These are phyloP conservation scores for Erucastrum elatum DNA, from an alignment of 345 rosid species.

Conservation along the genomic window DNA sequence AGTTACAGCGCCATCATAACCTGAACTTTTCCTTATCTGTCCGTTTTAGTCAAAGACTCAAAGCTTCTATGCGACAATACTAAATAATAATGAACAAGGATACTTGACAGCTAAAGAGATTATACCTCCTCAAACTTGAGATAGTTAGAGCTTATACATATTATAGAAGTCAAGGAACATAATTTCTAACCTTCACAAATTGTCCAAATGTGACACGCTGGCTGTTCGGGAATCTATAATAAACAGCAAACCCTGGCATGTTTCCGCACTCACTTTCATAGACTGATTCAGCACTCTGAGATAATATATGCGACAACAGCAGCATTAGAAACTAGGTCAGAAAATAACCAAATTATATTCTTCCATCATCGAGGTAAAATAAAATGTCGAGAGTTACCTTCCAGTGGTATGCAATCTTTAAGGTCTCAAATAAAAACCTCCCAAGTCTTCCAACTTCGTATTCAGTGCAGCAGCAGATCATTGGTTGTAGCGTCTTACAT, in stretches of 20 bases:
- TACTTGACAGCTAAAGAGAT: background rate
- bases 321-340: conserved; percentile 22
- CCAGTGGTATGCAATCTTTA: conserved; percentile 96
- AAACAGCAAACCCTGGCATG: conserved; percentile 99
- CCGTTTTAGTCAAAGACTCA: background rate
- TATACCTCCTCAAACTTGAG: conserved; percentile 5
- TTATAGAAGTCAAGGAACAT: conserved; percentile 1
- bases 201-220: conserved; percentile 98
- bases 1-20: background rate
- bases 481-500: conserved; percentile 96
- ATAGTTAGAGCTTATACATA: conserved; percentile 1
- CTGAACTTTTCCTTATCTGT: background rate
- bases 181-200: conserved; percentile 83
- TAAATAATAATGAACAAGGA: conserved; percentile 7
- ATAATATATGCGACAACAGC: conserved; percentile 24
- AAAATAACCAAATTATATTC: background rate
- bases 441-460: conserved; percentile 98
- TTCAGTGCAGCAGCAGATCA: conserved; percentile 99
- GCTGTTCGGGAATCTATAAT: conserved; percentile 92
- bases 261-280: conserved; percentile 97
- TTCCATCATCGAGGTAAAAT: background rate
- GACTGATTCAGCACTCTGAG: conserved; percentile 90
- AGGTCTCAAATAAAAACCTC: conserved; percentile 84
- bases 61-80: background rate
- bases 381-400: conserved; percentile 53